Base-by-base conservation (phyloP, 305 asterid species). In the Solanum hybrid region DNA sequence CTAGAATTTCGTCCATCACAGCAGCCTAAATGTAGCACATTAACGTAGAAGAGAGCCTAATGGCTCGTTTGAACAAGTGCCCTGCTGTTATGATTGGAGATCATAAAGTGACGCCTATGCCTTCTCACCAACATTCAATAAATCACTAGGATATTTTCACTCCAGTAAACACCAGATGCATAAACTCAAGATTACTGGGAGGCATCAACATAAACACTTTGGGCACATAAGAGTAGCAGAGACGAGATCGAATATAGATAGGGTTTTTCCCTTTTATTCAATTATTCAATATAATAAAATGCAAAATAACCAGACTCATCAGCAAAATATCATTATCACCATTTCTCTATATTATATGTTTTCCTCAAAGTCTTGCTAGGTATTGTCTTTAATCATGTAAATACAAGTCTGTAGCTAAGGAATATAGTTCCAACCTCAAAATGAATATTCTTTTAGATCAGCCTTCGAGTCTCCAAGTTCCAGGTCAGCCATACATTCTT, bases 371-470 rank as follows among this genome's bases (percentile, higher is more conserved):
- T 51, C 38, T 24, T 42, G 34, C 37, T 51, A 51, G 87, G 75
- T 19, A 84, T 27, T 27, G 87, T 10, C 42, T 51, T 73, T 31
- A 26, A 31, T 45, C 38, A 87, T 81, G 24, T 45, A 17, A 86
- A 19, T 73, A 32, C 60, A 88, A 12, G 90, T 89, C 29, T 45
- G 37, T 51, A 26, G 51, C 29, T 45, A 85, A 51, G 86, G 71
- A 66, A 42, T 81, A 32, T 11, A 56, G 13, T 17, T 29, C 87
- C 66, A 42, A 78, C 86, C 78, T 95, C 92, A 95, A 88, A 95
- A 95, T 10, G 96, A 95, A 73, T 95, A 95, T 3, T 95, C 96
- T 93, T 94, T 93, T 88, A 95, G 90, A 92, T 95, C 98, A 89
- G 94, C 92, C 91, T 89, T 95, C 0, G 95, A 92, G 92, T 95